Conservation (phyloP, 225 moss, liverwort and hornwort species). For the Physcomitrellopsis africana region DNA sequence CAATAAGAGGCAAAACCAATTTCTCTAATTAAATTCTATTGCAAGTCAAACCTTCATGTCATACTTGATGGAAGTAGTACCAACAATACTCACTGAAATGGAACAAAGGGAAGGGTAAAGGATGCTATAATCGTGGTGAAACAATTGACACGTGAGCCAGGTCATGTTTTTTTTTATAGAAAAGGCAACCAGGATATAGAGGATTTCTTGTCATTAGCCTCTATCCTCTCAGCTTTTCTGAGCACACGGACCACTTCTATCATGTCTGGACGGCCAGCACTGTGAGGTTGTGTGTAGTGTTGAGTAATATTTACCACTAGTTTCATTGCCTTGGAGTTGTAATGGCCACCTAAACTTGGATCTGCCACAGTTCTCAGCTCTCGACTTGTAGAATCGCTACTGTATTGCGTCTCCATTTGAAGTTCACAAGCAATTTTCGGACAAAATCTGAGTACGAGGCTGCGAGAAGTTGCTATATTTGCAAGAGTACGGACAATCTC, state of each 20-base stretch:
- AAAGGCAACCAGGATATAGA: constrained; percentile 38
- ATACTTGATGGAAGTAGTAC: too few relatives aligned
- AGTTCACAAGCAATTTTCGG: constrained; percentile 6
- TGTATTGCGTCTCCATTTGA: constrained; percentile 36
- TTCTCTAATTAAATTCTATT: too few relatives aligned
- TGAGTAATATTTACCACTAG: constrained; percentile 29
- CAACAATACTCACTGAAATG: too few relatives aligned
- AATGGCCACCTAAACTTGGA: constrained; percentile 26
- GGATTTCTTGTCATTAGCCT: constrained; percentile 39
- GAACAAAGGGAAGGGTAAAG: not conserved
- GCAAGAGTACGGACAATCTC: not conserved
- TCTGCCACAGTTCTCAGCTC: constrained; percentile 22
- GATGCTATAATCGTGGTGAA: constrained; percentile 2
- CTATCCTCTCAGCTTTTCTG: constrained; percentile 37
- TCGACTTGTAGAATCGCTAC: constrained; percentile 10
- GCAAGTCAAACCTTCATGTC: too few relatives aligned
- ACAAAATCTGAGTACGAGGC: not conserved
- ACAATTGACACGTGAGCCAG: constrained; percentile 20
- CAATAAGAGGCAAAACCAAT: too few relatives aligned
- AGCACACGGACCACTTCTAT: constrained; percentile 33
- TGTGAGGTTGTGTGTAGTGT: constrained; percentile 21
- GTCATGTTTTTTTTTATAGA: constrained; percentile 20
- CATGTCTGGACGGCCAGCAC: constrained; percentile 44
- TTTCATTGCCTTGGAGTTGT: constrained; percentile 37
- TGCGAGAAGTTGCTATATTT: not conserved